phyloP scores from a whole-genome alignment of 116 monocot genomes.

The Iris pallida region DNA sequence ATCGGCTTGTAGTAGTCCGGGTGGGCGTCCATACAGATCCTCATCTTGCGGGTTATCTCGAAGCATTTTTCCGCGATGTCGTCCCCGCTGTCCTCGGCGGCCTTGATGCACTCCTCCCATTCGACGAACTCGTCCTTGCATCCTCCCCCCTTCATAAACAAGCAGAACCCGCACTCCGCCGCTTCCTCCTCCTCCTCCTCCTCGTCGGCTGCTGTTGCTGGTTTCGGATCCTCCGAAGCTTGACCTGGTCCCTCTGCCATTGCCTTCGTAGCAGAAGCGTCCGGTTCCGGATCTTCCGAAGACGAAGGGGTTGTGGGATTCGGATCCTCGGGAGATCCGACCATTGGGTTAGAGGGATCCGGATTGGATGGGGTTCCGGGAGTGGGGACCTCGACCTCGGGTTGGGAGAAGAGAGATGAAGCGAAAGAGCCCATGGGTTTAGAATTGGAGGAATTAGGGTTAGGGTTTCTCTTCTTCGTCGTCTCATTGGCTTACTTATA shows the following conservation, averaged over 20 bases:
- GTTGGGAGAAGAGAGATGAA: not conserved
- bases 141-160: slow-evolving; percentile 92
- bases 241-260: not conserved
- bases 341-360: not conserved
- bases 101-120: slow-evolving; percentile 88
- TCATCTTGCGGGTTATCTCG: slow-evolving; percentile 46
- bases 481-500: too few relatives aligned
- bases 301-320: not conserved
- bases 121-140: slow-evolving; percentile 80
- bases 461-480: too few relatives aligned
- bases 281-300: not conserved
- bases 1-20: slow-evolving; percentile 85
- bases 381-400: not conserved
- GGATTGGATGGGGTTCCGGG: not conserved
- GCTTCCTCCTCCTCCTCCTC: slow-evolving; percentile 69
- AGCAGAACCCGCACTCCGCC: slow-evolving; percentile 79
- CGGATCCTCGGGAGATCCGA: too few relatives aligned
- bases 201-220: not conserved
- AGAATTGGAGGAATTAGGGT: not conserved
- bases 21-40: slow-evolving; percentile 89
- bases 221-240: not conserved
- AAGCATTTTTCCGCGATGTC: slow-evolving; percentile 73
- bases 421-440: not conserved
- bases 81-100: slow-evolving; percentile 58
- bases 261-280: too few relatives aligned